Base-by-base conservation (phyloP, 1,284 basidiomycete genomes). In the Fomitopsis palustris region DNA sequence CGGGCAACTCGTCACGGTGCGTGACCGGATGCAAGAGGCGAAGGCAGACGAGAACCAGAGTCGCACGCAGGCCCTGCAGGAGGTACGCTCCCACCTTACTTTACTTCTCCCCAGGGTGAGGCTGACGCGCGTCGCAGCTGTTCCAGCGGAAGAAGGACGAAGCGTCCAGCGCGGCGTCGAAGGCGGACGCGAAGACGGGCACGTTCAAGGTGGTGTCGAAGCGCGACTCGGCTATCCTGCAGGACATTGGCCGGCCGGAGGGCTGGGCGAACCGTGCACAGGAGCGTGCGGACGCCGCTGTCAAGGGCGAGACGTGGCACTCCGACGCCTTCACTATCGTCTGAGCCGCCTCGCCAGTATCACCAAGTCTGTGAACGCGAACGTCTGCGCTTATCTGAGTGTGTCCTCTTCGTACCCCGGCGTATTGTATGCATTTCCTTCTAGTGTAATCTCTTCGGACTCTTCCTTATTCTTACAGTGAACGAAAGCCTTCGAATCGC, bases 1-100 rank as follows among this genome's bases (percentile, higher is more conserved):
- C 70, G 88, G 88, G 25, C 92, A 96, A 77, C 84, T 98, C 25
- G 88, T 92, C n/a, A 80, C 79, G 19, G 89, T 94, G 31, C 79
- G 88, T 19, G 87, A 92, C 65, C 78, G 86, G 38, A 86, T 94
- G 83, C 83, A 86, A 43, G 85, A 84, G 63, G 91, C 88, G 51
- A 86, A 85, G 73, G 69, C 73, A 45, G 75, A 70, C 43, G 83
- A 87, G 56, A 82, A 83, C 33, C 74, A 67, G 45, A 78, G 74
- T 55, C 78, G 81, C 49, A 78, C 75, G 16, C 77, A 92, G 60
- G 86, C 83, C 3, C 74, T 96, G 65, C 88, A 90, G 73, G 83
- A 90, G 61, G 83, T 91, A 53, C 61, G 77, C 64, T 0, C 14
- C 7, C 3, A 14, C 8, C 8, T 19, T 4, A 41, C n/a, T 42